phyloP scores from a whole-genome alignment of 2,329 filamentous ascomycete genomes.

The Aspergillus luchuensis region DNA sequence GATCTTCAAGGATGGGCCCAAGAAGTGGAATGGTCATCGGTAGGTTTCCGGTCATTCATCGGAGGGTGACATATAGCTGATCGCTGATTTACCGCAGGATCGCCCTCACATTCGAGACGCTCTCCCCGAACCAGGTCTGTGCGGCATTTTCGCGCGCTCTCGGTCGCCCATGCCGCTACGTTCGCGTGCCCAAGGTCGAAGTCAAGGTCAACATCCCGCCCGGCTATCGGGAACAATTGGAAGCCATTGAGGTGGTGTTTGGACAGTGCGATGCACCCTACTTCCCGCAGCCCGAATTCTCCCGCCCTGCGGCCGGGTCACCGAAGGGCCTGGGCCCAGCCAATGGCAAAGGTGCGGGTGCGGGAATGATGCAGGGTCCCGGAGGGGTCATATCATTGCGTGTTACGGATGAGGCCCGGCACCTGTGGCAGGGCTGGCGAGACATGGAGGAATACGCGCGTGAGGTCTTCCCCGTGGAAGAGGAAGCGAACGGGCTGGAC shows the following conservation, averaged over 20 bases:
- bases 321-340: constrained; percentile 41
- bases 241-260: constrained; percentile 63
- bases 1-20: constrained; percentile 89
- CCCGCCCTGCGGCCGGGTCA: constrained; percentile 41
- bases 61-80: constrained; percentile 6
- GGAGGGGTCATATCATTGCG: constrained; percentile 62
- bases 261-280: constrained; percentile 63
- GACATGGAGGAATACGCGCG: constrained; percentile 92
- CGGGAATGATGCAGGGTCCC: constrained; percentile 53
- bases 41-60: constrained; percentile 42
- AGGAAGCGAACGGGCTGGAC: constrained; percentile 86
- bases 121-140: constrained; percentile 82
- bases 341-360: constrained; percentile 43
- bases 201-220: constrained; percentile 82
- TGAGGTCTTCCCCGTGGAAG: constrained; percentile 91
- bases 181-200: constrained; percentile 71
- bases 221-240: constrained; percentile 86
- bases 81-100: constrained; percentile 57
- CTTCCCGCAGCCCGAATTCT: constrained; percentile 62
- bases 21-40: constrained; percentile 77
- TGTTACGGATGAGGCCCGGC: constrained; percentile 73
- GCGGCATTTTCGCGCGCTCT: constrained; percentile 76
- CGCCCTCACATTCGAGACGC: constrained; percentile 84
- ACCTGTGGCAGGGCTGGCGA: constrained; percentile 88
- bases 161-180: constrained; percentile 75